A percentile compares a stretch with the other conserved stretches of the same genome.
Evolutionary conservation across 257 asterid species (phyloP).

Genomic region (Penstemon newberryi): DNA sequence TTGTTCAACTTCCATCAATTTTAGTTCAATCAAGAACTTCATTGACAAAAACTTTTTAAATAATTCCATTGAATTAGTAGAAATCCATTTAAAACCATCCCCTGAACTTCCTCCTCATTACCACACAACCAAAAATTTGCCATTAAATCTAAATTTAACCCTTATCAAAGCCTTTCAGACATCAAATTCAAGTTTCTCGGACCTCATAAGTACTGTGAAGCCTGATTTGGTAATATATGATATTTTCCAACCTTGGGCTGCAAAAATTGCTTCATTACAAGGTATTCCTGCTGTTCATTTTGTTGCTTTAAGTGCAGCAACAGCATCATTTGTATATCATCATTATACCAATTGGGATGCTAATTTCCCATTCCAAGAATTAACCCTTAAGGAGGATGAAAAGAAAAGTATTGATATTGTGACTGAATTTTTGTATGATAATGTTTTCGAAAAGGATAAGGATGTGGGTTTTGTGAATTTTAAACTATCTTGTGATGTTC

Average conservation of each 20-base stretch:
- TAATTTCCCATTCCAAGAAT: conserved; percentile 27
- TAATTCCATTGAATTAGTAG: conserved; percentile 24
- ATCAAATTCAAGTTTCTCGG: conserved; percentile 25
- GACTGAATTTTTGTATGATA: background rate
- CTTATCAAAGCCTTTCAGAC: conserved; percentile 33
- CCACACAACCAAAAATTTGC: conserved; percentile 49
- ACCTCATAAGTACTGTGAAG: conserved; percentile 16
- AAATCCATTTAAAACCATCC: conserved; percentile 30
- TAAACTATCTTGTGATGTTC: conserved; percentile 30
- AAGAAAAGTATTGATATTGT: background rate
- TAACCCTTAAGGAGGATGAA: conserved; percentile 25
- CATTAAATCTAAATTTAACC: conserved; percentile 33
- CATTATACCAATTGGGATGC: conserved; percentile 11
- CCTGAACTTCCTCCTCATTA: conserved; percentile 36
- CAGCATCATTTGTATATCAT: conserved; percentile 26
- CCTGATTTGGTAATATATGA: conserved; percentile 40
- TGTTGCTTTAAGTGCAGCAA: conserved; percentile 22
- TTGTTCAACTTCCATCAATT: conserved; percentile 43
- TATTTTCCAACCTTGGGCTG: conserved; percentile 38
- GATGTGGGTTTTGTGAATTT: conserved; percentile 21
- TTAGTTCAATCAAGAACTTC: conserved; percentile 26
- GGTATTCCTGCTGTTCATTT: conserved; percentile 33
- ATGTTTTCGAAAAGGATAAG: background rate
- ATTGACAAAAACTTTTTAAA: too few species aligned
- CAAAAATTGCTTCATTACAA: conserved; percentile 28